Conservation (phyloP, 768 basidiomycete genomes). For the Termitomyces sp. region DNA sequence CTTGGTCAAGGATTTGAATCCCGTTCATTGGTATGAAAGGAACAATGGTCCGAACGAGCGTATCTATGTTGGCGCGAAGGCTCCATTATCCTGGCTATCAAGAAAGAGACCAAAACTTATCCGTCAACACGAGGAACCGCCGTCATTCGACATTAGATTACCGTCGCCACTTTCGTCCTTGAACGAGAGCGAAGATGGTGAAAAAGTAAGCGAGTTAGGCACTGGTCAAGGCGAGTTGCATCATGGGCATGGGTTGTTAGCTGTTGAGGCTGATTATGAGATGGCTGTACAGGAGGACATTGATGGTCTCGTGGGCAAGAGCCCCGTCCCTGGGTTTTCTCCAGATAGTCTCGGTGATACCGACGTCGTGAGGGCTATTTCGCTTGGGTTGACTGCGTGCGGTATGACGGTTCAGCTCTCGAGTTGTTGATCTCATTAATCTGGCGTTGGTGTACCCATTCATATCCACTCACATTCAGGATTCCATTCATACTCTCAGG, state of each 20-base stretch:
- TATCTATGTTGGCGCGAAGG: conserved; percentile 13
- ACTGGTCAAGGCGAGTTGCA: conserved; percentile 15
- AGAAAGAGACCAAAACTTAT: background rate
- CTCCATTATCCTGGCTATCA: background rate
- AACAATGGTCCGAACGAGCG: conserved; percentile 7
- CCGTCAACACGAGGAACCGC: background rate
- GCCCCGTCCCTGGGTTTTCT: conserved; percentile 11
- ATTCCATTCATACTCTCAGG: background rate
- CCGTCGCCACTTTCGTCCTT: conserved; percentile 10
- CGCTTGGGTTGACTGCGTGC: conserved; percentile 16
- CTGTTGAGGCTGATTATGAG: conserved; percentile 13
- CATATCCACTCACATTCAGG: background rate
- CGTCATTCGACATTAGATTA: background rate
- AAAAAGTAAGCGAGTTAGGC: background rate
- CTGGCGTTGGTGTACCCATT: background rate
- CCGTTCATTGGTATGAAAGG: conserved; percentile 6
- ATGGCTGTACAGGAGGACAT: conserved; percentile 14
- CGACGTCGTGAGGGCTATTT: conserved; percentile 20
- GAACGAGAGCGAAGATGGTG: background rate
- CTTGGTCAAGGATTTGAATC: conserved; percentile 8
- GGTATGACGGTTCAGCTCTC: conserved; percentile 14
- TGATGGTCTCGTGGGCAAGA: conserved; percentile 10
- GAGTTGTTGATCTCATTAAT: background rate
- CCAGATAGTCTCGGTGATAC: conserved; percentile 17
- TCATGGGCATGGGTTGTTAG: conserved; percentile 1